phyloP scores from a whole-genome alignment of 345 rosid species.

The Ailanthus altissimus region DNA sequence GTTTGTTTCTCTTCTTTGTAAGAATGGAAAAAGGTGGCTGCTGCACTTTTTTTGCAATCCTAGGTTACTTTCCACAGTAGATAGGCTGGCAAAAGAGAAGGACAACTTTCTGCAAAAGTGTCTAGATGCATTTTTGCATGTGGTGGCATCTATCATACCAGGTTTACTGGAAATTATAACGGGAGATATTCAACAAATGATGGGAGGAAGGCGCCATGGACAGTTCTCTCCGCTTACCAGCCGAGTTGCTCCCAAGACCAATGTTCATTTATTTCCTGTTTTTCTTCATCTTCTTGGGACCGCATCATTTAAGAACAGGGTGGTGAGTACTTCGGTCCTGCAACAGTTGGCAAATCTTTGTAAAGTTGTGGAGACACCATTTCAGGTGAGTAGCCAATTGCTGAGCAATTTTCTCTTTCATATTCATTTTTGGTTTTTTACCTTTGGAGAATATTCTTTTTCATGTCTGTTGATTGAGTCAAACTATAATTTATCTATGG shows the following conservation, averaged over 20 bases:
- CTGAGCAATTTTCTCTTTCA: constrained; percentile 7
- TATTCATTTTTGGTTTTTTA: constrained; percentile 2
- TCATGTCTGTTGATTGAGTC: background rate
- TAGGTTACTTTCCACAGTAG: constrained; percentile 75
- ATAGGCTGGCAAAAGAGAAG: constrained; percentile 88
- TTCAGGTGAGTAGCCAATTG: constrained; percentile 60
- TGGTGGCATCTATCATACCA: constrained; percentile 70
- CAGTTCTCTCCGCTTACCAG: constrained; percentile 57
- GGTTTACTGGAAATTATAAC: constrained; percentile 68
- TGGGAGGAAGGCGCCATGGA: constrained; percentile 86
- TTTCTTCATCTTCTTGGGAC: constrained; percentile 92
- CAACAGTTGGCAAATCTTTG: constrained; percentile 83
- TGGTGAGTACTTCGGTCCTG: constrained; percentile 64
- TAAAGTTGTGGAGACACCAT: constrained; percentile 77
- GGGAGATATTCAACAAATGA: constrained; percentile 79
- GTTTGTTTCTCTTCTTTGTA: constrained; percentile 85
- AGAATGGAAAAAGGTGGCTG: constrained; percentile 81
- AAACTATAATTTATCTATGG: no score
- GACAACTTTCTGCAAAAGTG: constrained; percentile 75
- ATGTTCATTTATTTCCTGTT: constrained; percentile 70
- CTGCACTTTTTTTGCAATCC: constrained; percentile 76
- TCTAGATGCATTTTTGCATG: constrained; percentile 66
- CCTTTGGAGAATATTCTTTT: background rate
- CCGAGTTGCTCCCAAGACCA: constrained; percentile 69
- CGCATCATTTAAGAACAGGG: constrained; percentile 71